Base-by-base conservation (phyloP, 2,329 filamentous ascomycete species). In the Juglanconis oblonga region DNA sequence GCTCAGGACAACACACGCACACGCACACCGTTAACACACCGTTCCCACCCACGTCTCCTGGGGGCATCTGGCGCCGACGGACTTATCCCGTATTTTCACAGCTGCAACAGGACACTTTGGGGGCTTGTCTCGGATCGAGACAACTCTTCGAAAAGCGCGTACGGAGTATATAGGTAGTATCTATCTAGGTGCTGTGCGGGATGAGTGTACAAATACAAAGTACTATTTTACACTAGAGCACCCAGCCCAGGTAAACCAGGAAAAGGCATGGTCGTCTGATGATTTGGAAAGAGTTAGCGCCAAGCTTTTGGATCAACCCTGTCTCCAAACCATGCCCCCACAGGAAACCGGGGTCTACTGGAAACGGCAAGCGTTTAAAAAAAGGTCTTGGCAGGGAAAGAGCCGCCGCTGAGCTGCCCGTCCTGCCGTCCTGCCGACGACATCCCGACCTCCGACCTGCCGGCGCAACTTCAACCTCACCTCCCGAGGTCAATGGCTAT, bases 321-420 rank as follows among this genome's bases (percentile, higher is more conserved):
- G 55, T 32, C 33, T 9, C 55, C 31, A 55, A 55, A 55, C 53
- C 36, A 53, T 53, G 32, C 5, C 55, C 55, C 55, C 45, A 47
- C 55, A 58, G 32, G 40, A 33, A 57, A 36, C 24, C 42, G 29
- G 51, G 44, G 44, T 14, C 53, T 56, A 55, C 52, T 32, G 51
- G 57, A 59, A 62, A 59, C 61, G 61, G 50, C 61, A 62, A 57
- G 57, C 57, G 60, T 62, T 59, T 56, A 56, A 52, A 53, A 52
- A 17, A 17, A 42, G 7, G 14, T 32, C n/a, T 29, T 42, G 45
- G 29, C 42, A 59, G 57, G 51, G n/a, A 55, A 42, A 54, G 51
- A 59, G 57, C 57, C 51, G 57, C 57, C 57, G 40, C 24, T 24
- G 24, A 24, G 24, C 24, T 24, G 24, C 24, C 24, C 24, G 24